Evolutionary conservation across 305 asterid genomes (phyloP), one percentile per base, ranked within the genome.

Genomic region (Solanum hybrid): DNA sequence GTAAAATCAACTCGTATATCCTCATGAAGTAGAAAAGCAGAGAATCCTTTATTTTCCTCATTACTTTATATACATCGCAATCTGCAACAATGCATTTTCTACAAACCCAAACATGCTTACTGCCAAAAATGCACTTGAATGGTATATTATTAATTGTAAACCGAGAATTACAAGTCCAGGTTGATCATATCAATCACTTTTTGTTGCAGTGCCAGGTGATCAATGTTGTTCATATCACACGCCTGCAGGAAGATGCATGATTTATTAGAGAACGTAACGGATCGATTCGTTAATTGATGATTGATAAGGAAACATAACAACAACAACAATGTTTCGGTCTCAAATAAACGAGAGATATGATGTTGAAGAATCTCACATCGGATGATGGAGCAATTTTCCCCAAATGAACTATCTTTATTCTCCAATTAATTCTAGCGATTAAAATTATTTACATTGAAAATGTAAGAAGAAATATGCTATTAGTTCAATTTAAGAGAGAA

Each of bases 181-280:
- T 85, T 82, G 71, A 85, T 85, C 38, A 89, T 26, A 26, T 32
- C 88, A 29, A 29, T 89, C 38, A 89, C 75, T 32, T 85, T 84
- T 84, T 89, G 85, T 46, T 84, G 75, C 85, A 89, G 46, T 32
- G 40, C 69, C 69, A 71, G 7, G 26, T 71, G 85, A 85, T 89
- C 88, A 34, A 84, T 46, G 5, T 31, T 5, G 46, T 36, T 38
- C 60, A 14, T 32, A 42, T 84, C 90, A n/a, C 17, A 71, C 17
- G 86, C 90, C 90, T 89, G 88, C 88, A 46, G 40, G 20, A 16
- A 26, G 64, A 79, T 38, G 10, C n/a, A 51, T 37, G 35, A 79
- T 38, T 79, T 29, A 79, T 37, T 79, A 37, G 22, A 11, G 12
- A 37, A 37, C 60, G 64, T n/a, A 79, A 37, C 5, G 2, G 27